A percentile compares a stretch with the other conserved stretches of the same genome.
Evolutionary conservation across 371 early-diverging fungal genomes (phyloP).

Genomic region (Nematocida sp.): DNA sequence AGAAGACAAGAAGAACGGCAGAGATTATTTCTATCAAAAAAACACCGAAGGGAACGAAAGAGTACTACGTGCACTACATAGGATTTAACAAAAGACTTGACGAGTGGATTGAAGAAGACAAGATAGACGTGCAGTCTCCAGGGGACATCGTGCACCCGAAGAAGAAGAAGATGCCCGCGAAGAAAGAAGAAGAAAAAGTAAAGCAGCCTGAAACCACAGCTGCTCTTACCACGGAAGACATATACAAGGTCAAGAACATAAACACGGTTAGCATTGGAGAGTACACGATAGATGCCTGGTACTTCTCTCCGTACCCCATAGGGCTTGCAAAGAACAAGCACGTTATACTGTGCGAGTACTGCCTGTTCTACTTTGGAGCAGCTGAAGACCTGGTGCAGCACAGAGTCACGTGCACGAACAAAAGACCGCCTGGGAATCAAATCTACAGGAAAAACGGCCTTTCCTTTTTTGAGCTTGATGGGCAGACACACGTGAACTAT

Average conservation of each 20-base stretch:
- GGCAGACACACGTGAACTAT: slow-evolving; percentile 75
- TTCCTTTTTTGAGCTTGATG: slow-evolving; percentile 83
- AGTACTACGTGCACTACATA: slow-evolving; percentile 92
- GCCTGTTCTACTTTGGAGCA: slow-evolving; percentile 82
- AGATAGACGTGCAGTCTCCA: slow-evolving; percentile 69
- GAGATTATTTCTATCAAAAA: slow-evolving; percentile 79
- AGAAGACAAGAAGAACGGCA: slow-evolving; percentile 64
- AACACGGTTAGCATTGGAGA: slow-evolving; percentile 72
- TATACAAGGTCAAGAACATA: slow-evolving; percentile 66
- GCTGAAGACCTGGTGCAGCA: slow-evolving; percentile 67
- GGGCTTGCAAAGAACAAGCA: slow-evolving; percentile 74
- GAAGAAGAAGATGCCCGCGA: slow-evolving; percentile 65
- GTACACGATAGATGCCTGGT: slow-evolving; percentile 84
- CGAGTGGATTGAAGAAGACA: slow-evolving; percentile 79
- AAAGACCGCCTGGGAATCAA: slow-evolving; percentile 91
- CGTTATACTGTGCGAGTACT: slow-evolving; percentile 89
- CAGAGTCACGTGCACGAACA: slow-evolving; percentile 70
- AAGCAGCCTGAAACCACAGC: background rate
- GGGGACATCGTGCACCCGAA: slow-evolving; percentile 64
- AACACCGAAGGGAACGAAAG: slow-evolving; percentile 58
- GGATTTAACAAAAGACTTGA: slow-evolving; percentile 96
- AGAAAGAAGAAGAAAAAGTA: slow-evolving; percentile 46
- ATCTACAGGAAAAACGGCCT: slow-evolving; percentile 84
- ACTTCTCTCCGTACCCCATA: slow-evolving; percentile 90
- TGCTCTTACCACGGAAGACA: slow-evolving; percentile 55